Conservation (phyloP, 164 flowering plant species). For the Magnolia sinica region DNA sequence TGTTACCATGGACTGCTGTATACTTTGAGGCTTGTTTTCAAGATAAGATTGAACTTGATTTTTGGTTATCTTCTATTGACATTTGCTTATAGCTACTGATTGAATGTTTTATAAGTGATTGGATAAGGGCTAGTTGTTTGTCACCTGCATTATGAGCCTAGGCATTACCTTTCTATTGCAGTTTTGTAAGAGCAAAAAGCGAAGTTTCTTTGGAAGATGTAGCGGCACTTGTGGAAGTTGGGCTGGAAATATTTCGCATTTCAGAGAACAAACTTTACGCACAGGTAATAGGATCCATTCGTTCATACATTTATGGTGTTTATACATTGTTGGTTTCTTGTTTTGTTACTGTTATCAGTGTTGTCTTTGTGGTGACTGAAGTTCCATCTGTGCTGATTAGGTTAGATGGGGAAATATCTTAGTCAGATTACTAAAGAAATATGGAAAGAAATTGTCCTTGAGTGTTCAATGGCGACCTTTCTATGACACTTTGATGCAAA, state of each 20-base stretch:
- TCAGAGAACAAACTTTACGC: constrained; percentile 70
- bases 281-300: constrained; percentile 47
- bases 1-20: neutral
- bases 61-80: neutral
- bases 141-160: neutral
- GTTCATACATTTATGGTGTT: neutral
- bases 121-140: neutral
- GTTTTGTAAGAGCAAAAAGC: constrained; percentile 91
- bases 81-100: neutral
- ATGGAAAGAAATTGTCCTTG: constrained; percentile 67
- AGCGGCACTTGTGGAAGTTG: constrained; percentile 43
- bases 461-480: constrained; percentile 85
- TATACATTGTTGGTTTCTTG: neutral
- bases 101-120: neutral
- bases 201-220: constrained; percentile 77
- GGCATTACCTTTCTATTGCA: constrained; percentile 26
- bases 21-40: constrained; percentile 4
- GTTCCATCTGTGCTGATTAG: constrained; percentile 37
- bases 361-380: constrained; percentile 5
- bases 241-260: constrained; percentile 53
- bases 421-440: constrained; percentile 67
- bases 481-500: constrained; percentile 68
- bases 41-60: neutral
- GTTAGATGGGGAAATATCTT: constrained; percentile 93
- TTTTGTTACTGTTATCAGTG: neutral